A percentile compares a stretch with the other conserved stretches of the same genome.
phyloP scores from a whole-genome alignment of 805 yeast genomes.

The Saturnispora zaruensis region DNA sequence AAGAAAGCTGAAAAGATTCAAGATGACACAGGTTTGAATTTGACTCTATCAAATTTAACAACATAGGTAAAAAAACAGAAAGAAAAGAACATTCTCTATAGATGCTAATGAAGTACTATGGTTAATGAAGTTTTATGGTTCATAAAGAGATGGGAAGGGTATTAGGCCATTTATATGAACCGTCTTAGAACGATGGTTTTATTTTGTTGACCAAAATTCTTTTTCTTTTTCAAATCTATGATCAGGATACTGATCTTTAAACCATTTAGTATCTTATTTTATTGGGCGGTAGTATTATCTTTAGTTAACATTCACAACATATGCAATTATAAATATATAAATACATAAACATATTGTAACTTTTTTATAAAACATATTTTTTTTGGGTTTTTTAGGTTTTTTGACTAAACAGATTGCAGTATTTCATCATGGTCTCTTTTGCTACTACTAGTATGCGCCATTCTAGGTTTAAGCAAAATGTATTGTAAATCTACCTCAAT shows the following conservation, averaged over 20 bases:
- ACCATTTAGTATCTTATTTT: background rate
- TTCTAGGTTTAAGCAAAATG: background rate
- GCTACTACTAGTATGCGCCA: background rate
- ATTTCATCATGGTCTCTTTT: background rate
- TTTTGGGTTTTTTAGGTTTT: background rate
- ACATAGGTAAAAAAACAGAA: background rate
- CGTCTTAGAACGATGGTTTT: background rate
- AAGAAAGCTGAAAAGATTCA: conserved; percentile 19
- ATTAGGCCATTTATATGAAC: no score
- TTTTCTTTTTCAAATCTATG: background rate
- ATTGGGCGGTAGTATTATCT: background rate
- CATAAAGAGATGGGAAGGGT: no score
- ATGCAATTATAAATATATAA: background rate
- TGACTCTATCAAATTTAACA: background rate
- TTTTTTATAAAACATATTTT: background rate
- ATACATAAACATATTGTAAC: background rate
- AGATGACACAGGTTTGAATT: conserved; percentile 10
- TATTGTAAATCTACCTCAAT: background rate
- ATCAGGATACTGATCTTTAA: no score
- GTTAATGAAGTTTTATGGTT: no score
- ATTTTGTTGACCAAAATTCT: background rate
- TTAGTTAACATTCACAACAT: background rate
- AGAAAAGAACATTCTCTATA: background rate
- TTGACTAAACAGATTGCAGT: background rate
- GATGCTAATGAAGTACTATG: no score